Base-by-base conservation (phyloP, 805 yeast genomes). In the Candida nanaspora region DNA sequence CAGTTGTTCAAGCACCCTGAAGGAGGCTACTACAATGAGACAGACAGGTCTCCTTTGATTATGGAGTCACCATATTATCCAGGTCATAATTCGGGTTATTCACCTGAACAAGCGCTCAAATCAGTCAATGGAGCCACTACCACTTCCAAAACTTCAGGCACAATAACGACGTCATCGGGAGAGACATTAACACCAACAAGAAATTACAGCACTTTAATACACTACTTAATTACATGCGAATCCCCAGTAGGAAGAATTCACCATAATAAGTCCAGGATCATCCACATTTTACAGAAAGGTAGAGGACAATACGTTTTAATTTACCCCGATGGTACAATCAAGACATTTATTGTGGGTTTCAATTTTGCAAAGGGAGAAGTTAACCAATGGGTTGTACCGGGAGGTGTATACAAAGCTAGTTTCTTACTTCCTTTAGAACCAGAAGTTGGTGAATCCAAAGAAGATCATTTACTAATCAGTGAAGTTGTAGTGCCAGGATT, bases 401-500 rank as follows among this genome's bases (percentile, higher is more conserved):
- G 80, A 1, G 80, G 72, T 11, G 74, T 70, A 16, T 76, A 70
- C 59, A 76, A 76, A 51, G 80, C 80, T 4, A 70, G 78, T 37
- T 76, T 72, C 49, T 41, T 74, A 20, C 33, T 67, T 3, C 72
- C 74, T n/a, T 51, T 62, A 33, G 46, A 41, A n/a, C n/a, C n/a
- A 18, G 61, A 52, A 5, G 55, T 29, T 4, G 15, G 19, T 2
- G 55, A 32, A 3, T n/a, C 20, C 2, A 49, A 50, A 16, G 58
- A 66, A 26, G 76, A 73, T 34, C 66, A 62, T 39, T 47, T 75
- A 23, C 54, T 72, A 40, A 73, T 74, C 34, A 73, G 78, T 51
- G 80, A 75, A 47, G 76, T 76, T 18, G 82, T 76, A 16, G 78
- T 76, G 11, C 82, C 82, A 5, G 82, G 82, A 0, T 76, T 76